Percentiles rank a stretch among this genome's conserved stretches.
Evolutionary conservation across 169 alveolate species (phyloP).

Genomic region (Toxoplasma gondii): DNA sequence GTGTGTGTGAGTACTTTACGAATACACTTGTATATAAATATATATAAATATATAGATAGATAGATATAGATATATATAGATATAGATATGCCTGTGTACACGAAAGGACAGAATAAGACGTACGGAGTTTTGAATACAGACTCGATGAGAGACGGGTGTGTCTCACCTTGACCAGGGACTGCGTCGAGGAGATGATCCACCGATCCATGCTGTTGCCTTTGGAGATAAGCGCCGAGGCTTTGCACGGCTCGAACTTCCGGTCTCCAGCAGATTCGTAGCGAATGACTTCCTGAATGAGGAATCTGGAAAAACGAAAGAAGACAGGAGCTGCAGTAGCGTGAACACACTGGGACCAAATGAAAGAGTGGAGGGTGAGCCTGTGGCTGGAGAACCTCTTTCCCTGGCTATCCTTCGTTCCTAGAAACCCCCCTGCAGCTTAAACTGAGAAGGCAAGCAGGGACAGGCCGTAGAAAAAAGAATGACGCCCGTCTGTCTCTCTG

Average conservation of each 20-base stretch:
- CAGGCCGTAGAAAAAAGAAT: too few relatives aligned
- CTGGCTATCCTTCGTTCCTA: too few relatives aligned
- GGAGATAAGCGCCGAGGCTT: constrained; percentile 47
- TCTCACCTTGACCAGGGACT: constrained; percentile 75
- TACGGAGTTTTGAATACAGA: neutral
- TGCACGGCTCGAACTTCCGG: constrained; percentile 80
- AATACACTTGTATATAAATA: too few relatives aligned
- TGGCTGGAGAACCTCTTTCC: too few relatives aligned
- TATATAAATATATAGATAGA: too few relatives aligned
- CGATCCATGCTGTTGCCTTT: constrained; percentile 92
- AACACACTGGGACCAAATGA: neutral
- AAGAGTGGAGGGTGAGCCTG: too few relatives aligned
- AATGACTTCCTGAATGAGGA: constrained; percentile 94
- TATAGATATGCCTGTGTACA: neutral
- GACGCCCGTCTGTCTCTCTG: too few relatives aligned
- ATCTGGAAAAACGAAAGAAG: constrained; percentile 70
- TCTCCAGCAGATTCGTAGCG: constrained; percentile 89
- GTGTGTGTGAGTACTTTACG: too few relatives aligned
- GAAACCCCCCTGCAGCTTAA: too few relatives aligned
- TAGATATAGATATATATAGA: too few relatives aligned
- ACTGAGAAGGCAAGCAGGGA: too few relatives aligned
- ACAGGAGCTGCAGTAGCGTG: neutral
- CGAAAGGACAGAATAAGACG: neutral
- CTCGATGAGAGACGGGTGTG: neutral
- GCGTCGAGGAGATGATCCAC: constrained; percentile 94